phyloP scores from a whole-genome alignment of 176 grass and related monocot genomes.

The Avena sativa region DNA sequence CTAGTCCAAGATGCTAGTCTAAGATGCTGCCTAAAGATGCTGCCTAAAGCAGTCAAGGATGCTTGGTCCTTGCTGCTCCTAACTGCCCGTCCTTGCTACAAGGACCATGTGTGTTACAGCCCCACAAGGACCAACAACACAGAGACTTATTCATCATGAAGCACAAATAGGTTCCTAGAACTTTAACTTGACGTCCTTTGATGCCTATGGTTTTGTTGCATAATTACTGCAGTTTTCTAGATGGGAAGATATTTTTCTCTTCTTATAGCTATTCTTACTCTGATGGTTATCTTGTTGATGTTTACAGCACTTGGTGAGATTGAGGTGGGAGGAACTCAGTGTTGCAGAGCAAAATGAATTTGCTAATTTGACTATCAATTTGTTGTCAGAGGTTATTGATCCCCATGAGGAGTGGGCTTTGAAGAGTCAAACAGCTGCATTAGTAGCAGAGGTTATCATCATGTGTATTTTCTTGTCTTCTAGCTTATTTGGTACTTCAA shows the following conservation, averaged over 20 bases:
- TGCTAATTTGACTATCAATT: constrained; percentile 82
- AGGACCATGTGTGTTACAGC: too few species aligned
- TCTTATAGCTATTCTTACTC: constrained; percentile 5
- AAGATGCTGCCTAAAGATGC: too few species aligned
- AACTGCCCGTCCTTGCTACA: too few species aligned
- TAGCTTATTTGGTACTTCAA: constrained; percentile 25
- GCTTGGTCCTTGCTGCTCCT: too few species aligned
- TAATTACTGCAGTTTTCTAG: background rate
- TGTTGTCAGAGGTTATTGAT: constrained; percentile 78
- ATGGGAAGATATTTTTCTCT: constrained; percentile 13
- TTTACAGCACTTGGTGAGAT: constrained; percentile 91
- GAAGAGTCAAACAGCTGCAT: constrained; percentile 98
- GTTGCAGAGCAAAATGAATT: constrained; percentile 84
- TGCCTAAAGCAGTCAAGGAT: too few species aligned
- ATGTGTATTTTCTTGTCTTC: constrained; percentile 29
- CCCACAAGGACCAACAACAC: too few species aligned
- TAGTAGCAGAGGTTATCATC: constrained; percentile 82
- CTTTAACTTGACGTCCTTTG: background rate
- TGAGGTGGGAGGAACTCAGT: constrained; percentile 93
- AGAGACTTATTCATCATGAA: too few species aligned
- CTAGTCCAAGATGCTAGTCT: too few species aligned
- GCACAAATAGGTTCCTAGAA: background rate
- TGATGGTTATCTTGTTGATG: constrained; percentile 47
- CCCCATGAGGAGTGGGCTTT: constrained; percentile 91
- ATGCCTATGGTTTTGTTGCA: background rate